A percentile compares a stretch with the other conserved stretches of the same genome.
These are phyloP conservation scores for Beauveria bassiana DNA, from an alignment of 2,329 filamentous ascomycete genomes.

Conservation along the genomic window DNA sequence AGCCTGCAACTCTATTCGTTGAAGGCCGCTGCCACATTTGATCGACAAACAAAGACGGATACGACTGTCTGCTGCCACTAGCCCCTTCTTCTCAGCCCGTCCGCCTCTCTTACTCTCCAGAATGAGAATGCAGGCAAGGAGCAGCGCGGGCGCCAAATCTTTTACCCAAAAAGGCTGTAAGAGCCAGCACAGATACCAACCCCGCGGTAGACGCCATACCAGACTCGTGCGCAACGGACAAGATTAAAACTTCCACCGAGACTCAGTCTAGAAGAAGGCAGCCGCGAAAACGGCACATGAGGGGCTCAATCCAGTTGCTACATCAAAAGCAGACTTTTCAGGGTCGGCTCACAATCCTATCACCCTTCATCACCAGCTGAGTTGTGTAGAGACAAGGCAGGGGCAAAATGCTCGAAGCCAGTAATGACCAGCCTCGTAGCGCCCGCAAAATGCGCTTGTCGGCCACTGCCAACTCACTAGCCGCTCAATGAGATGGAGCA, in stretches of 20 bases:
- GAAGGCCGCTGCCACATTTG: not conserved
- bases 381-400: not conserved
- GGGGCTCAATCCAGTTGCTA: not conserved
- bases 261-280: not conserved
- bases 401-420: not conserved
- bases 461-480: constrained; percentile 4
- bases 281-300: not conserved
- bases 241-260: not conserved
- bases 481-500: not conserved
- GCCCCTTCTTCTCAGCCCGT: not conserved
- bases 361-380: not conserved
- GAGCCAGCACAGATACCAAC: not conserved
- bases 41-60: not conserved
- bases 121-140: not conserved
- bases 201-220: not conserved
- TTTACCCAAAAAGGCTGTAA: not conserved
- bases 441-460: constrained; percentile 5
- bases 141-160: not conserved
- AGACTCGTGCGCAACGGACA: not conserved
- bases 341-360: not conserved
- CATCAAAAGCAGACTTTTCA: not conserved
- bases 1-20: not conserved
- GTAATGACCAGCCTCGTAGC: not conserved
- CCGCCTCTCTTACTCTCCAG: not conserved
- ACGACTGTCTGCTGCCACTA: not conserved